phyloP scores from a whole-genome alignment of 306 rosid species.

The Quercus rubra region DNA sequence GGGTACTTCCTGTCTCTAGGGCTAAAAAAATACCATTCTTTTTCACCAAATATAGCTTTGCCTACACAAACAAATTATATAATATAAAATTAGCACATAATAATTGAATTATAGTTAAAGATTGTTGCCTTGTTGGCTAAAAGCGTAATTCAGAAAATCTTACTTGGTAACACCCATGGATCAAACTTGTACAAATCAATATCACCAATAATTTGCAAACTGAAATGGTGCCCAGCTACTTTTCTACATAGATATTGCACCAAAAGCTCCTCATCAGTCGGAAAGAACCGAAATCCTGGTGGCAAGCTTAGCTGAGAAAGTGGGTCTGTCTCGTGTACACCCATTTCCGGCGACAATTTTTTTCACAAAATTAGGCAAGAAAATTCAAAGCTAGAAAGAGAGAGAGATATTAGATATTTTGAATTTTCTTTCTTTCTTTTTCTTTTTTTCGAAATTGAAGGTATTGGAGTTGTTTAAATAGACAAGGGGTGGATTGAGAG shows the following conservation, averaged over 20 bases:
- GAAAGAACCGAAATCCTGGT: slow-evolving; percentile 86
- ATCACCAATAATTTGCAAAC: slow-evolving; percentile 72
- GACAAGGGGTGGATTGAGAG: background rate
- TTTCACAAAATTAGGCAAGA: background rate
- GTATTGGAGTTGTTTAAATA: slow-evolving; percentile 41
- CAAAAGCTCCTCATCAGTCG: slow-evolving; percentile 89
- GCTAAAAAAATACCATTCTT: slow-evolving; percentile 93
- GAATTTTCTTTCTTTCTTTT: background rate
- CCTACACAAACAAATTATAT: slow-evolving; percentile 30
- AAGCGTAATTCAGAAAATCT: background rate
- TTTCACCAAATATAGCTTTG: slow-evolving; percentile 84
- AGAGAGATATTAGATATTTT: background rate
- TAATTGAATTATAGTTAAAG: background rate
- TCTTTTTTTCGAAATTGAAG: slow-evolving; percentile 15
- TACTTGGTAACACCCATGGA: slow-evolving; percentile 90
- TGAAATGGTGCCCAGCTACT: slow-evolving; percentile 87
- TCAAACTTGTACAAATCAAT: slow-evolving; percentile 89
- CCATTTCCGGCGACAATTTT: slow-evolving; percentile 38
- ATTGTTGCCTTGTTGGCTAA: background rate
- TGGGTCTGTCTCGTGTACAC: slow-evolving; percentile 51
- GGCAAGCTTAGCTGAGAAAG: slow-evolving; percentile 74
- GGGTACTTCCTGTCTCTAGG: slow-evolving; percentile 90
- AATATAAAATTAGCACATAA: background rate
- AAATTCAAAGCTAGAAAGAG: background rate
- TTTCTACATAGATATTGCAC: slow-evolving; percentile 85